These are phyloP conservation scores for Phalaenopsis equestris DNA, from an alignment of 106 monocot genomes.

Conservation along the genomic window DNA sequence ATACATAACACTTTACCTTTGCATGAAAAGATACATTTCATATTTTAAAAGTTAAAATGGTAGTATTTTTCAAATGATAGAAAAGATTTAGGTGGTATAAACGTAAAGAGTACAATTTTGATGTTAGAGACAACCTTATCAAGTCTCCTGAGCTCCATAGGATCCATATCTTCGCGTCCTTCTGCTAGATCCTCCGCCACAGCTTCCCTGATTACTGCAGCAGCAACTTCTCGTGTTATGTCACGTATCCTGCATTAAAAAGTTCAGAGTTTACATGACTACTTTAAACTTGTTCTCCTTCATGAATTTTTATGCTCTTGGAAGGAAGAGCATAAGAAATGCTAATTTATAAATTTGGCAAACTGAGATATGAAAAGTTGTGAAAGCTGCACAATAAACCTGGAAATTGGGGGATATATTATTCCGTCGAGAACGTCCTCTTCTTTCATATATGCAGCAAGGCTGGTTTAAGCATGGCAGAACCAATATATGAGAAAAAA, in stretches of 20 bases:
- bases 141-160: slow-evolving; percentile 61
- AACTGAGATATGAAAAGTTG: not conserved
- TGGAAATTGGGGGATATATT: slow-evolving; percentile 92
- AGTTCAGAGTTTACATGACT: not conserved
- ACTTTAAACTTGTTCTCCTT: no score
- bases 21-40: no score
- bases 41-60: no score
- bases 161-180: slow-evolving; percentile 84
- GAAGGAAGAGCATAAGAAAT: no score
- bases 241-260: slow-evolving; percentile 71
- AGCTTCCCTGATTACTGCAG: slow-evolving; percentile 86
- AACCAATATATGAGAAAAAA: not conserved
- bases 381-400: slow-evolving; percentile 26
- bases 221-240: slow-evolving; percentile 90
- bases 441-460: slow-evolving; percentile 96
- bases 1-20: no score
- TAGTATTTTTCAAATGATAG: no score
- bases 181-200: slow-evolving; percentile 79
- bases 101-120: no score
- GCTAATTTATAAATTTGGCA: not conserved
- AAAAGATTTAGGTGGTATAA: no score
- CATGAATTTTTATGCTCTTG: no score
- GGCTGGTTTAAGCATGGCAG: slow-evolving; percentile 25
- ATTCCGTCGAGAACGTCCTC: slow-evolving; percentile 79
- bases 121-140: slow-evolving; percentile 34